A percentile compares a stretch with the other conserved stretches of the same genome.
phyloP scores from a whole-genome alignment of 176 grass and related monocot genomes.

The Phragmites australis region DNA sequence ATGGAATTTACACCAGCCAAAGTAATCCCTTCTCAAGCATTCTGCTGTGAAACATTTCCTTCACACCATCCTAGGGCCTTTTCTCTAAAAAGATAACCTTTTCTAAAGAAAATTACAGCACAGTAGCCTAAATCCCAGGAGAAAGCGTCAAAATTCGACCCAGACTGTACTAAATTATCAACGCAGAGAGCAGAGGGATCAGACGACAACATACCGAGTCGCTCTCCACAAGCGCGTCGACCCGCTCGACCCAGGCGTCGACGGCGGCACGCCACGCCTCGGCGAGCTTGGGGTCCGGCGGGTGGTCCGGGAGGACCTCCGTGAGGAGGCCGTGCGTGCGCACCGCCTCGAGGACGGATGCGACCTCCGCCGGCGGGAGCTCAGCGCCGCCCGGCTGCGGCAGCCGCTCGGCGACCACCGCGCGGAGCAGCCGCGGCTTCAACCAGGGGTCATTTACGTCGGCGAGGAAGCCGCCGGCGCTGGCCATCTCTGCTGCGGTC shows the following conservation, averaged over 20 bases:
- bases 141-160: too few species aligned
- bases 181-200: neutral
- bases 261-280: constrained; percentile 48
- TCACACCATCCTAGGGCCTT: too few species aligned
- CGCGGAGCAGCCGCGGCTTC: constrained; percentile 47
- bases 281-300: constrained; percentile 21
- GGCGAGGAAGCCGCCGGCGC: constrained; percentile 26
- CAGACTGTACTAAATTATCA: neutral
- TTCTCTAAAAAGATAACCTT: too few species aligned
- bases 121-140: too few species aligned
- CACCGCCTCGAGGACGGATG: constrained; percentile 40
- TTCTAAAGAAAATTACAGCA: too few species aligned
- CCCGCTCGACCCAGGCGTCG: constrained; percentile 43
- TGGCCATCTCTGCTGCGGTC: constrained; percentile 22
- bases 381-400: constrained; percentile 35
- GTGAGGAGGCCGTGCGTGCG: constrained; percentile 42
- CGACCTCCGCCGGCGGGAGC: constrained; percentile 43
- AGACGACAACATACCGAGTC: constrained; percentile 19
- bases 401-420: constrained; percentile 45
- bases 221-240: constrained; percentile 23
- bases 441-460: constrained; percentile 48
- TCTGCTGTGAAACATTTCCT: too few species aligned
- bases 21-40: too few species aligned
- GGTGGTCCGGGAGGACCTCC: constrained; percentile 9
- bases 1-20: too few species aligned